These are phyloP conservation scores for Macrolepiota dolichaula DNA, from an alignment of 768 basidiomycete genomes.

Conservation along the genomic window DNA sequence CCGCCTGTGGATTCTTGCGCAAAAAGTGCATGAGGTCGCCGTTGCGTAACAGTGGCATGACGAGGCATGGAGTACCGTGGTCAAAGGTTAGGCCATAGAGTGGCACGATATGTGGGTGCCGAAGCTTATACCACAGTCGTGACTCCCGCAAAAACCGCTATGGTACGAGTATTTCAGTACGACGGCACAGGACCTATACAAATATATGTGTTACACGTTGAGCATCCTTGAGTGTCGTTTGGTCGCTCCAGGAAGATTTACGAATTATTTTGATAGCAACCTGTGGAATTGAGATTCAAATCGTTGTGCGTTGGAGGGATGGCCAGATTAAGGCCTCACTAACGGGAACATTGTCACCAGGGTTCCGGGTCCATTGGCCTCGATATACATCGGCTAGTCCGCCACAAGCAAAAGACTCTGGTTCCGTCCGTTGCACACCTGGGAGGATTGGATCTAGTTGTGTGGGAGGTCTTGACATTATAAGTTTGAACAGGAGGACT, in stretches of 20 bases:
- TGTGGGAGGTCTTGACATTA: too few species aligned
- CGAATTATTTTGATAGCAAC: slow-evolving; percentile 13
- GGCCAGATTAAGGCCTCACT: neutral
- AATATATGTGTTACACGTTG: neutral
- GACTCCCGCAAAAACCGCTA: slow-evolving; percentile 16
- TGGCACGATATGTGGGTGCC: slow-evolving; percentile 15
- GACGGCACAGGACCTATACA: neutral
- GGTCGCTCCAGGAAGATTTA: slow-evolving; percentile 1
- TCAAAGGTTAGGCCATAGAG: slow-evolving; percentile 18
- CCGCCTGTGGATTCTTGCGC: slow-evolving; percentile 6
- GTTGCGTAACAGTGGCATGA: slow-evolving; percentile 16
- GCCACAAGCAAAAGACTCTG: slow-evolving; percentile 15
- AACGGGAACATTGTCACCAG: neutral
- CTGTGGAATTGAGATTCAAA: neutral
- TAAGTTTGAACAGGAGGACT: neutral
- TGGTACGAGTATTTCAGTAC: neutral
- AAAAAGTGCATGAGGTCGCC: slow-evolving; percentile 15
- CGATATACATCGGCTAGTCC: slow-evolving; percentile 16
- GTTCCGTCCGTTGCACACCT: slow-evolving; percentile 5
- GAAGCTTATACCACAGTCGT: slow-evolving; percentile 10
- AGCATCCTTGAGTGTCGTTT: neutral
- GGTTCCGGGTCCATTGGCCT: slow-evolving; percentile 9
- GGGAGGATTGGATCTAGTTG: neutral
- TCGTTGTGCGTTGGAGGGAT: neutral
- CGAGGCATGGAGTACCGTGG: slow-evolving; percentile 13